Conservation (phyloP, 768 basidiomycete genomes). For the Leccinum subgranulosum region DNA sequence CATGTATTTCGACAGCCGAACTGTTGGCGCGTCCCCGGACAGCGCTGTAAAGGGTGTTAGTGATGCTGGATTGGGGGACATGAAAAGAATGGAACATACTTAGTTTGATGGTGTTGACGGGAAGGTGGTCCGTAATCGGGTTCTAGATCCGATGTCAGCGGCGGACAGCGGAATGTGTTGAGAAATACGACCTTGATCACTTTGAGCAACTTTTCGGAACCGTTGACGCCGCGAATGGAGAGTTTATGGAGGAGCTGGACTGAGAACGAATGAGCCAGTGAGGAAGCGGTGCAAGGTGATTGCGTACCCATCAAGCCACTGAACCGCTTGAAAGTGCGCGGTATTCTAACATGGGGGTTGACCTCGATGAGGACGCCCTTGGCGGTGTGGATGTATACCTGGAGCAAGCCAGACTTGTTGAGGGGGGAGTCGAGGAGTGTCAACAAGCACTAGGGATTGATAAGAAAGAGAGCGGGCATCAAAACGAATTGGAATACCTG, state of each 20-base stretch:
- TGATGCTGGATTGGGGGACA: background rate
- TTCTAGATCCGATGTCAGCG: constrained; percentile 50
- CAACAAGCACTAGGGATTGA: constrained; percentile 75
- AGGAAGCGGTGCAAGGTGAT: too few species aligned
- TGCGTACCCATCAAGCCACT: constrained; percentile 93
- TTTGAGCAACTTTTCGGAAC: constrained; percentile 94
- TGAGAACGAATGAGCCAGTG: constrained; percentile 29
- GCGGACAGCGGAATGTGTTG: background rate
- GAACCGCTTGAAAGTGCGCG: constrained; percentile 97
- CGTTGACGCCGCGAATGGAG: constrained; percentile 93
- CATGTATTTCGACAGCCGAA: constrained; percentile 79
- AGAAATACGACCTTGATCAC: constrained; percentile 77
- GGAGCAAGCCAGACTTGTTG: constrained; percentile 94
- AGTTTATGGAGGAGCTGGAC: constrained; percentile 97
- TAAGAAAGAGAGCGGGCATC: background rate
- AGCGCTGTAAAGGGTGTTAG: constrained; percentile 52
- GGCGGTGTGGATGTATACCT: constrained; percentile 98
- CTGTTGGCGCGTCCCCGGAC: constrained; percentile 84
- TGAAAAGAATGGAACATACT: constrained; percentile 52
- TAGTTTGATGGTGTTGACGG: constrained; percentile 92
- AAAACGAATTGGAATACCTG: constrained; percentile 57
- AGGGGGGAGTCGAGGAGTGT: constrained; percentile 96
- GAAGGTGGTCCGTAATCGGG: constrained; percentile 91
- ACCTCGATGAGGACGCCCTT: constrained; percentile 97
- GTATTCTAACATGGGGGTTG: constrained; percentile 96